Evolutionary conservation across 2,329 filamentous ascomycete species (phyloP).

Genomic region (Cordyceps tenuipes): DNA sequence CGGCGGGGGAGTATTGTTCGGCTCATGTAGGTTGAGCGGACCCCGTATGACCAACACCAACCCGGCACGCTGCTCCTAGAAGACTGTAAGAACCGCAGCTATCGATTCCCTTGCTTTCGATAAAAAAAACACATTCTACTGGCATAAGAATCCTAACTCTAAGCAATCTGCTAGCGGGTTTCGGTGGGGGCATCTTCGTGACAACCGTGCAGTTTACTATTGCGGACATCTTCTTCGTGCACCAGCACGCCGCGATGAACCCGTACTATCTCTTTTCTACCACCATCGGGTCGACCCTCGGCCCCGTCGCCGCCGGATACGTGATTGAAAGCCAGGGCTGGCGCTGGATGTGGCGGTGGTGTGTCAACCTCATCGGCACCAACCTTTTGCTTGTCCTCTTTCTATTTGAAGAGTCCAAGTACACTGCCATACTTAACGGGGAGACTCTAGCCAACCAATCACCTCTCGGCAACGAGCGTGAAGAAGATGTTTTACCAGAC

Average conservation of each 20-base stretch:
- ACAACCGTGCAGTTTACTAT: constrained; percentile 38
- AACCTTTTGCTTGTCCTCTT: constrained; percentile 33
- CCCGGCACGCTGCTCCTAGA: constrained; percentile 2
- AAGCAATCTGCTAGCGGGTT: constrained; percentile 33
- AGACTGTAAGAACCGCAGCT: background rate
- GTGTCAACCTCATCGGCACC: constrained; percentile 29
- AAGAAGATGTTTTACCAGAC: background rate
- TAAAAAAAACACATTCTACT: background rate
- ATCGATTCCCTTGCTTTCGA: background rate
- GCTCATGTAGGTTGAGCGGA: too few species aligned
- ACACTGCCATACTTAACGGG: background rate
- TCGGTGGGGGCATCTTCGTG: constrained; percentile 35
- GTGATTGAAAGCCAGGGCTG: constrained; percentile 28
- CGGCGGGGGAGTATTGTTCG: too few species aligned
- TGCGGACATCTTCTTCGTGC: constrained; percentile 40
- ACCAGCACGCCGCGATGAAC: constrained; percentile 39
- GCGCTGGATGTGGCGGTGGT: constrained; percentile 43
- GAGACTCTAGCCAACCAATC: background rate
- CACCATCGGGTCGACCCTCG: constrained; percentile 22
- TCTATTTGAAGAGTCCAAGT: constrained; percentile 31
- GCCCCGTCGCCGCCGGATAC: constrained; percentile 32
- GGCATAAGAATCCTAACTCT: constrained; percentile 1
- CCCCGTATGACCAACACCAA: too few species aligned
- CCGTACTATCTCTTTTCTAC: constrained; percentile 26
- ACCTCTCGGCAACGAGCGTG: background rate